Percentiles rank a stretch among this genome's conserved stretches.
Evolutionary conservation across 2,329 filamentous ascomycete species (phyloP).

Genomic region (Fusarium pseudoanthophilum): DNA sequence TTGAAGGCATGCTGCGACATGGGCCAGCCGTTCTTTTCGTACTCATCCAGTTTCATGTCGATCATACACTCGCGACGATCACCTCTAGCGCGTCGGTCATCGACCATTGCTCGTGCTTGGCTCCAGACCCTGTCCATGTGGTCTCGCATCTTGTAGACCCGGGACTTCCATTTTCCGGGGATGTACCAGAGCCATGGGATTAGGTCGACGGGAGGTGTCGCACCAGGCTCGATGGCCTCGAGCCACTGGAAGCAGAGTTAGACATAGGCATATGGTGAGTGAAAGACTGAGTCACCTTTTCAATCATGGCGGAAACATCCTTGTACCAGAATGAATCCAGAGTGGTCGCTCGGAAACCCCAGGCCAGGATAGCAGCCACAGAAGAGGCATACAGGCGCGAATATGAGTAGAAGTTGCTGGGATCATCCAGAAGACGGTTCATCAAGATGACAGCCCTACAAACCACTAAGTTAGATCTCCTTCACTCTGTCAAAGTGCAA

Average conservation of each 20-base stretch:
- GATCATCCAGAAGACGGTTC: background rate
- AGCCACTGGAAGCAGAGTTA: background rate
- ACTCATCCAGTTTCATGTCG: background rate
- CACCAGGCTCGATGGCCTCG: background rate
- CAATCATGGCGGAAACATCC: background rate
- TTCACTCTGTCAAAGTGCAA: rapidly evolving
- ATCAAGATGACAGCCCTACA: background rate
- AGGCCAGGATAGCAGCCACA: background rate
- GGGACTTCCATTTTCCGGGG: background rate
- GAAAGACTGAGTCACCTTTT: background rate
- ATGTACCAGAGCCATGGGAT: background rate
- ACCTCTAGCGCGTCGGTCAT: background rate
- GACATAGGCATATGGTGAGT: too few relatives aligned
- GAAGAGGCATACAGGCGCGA: background rate
- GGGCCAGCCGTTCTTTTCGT: background rate
- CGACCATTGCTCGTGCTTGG: background rate
- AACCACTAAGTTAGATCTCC: background rate
- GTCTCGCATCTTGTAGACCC: background rate
- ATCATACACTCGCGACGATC: background rate
- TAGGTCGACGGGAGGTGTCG: background rate
- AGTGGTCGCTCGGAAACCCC: background rate
- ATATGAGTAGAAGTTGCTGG: background rate
- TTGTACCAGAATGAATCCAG: background rate
- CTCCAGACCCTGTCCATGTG: background rate
- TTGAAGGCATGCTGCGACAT: background rate